Conservation (phyloP, 495 filamentous ascomycete species). For the Aspergillus heteromorphus region DNA sequence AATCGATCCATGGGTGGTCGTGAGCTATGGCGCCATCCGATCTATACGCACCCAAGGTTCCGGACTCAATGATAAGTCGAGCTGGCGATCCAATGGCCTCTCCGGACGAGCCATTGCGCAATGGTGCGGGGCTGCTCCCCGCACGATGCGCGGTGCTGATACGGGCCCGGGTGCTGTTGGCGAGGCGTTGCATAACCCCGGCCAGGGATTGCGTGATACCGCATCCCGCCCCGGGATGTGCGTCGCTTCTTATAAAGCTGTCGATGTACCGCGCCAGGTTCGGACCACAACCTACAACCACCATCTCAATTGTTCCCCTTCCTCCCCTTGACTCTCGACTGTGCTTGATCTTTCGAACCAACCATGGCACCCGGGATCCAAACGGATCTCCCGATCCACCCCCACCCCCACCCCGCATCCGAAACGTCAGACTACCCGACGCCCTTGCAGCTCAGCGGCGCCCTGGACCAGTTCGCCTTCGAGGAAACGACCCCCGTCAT, state of each 20-base stretch:
- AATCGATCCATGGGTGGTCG: too few species aligned
- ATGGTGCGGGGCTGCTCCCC: not conserved
- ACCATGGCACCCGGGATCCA: not conserved
- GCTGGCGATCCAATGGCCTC: not conserved
- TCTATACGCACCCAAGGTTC: too few species aligned
- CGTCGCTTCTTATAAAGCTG: too few species aligned
- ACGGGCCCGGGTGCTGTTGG: not conserved
- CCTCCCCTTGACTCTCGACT: not conserved
- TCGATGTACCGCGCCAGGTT: too few species aligned
- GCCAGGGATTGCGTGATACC: not conserved
- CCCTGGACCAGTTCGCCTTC: slow-evolving; percentile 23
- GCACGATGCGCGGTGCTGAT: not conserved
- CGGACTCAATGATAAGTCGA: not conserved
- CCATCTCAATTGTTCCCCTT: not conserved
- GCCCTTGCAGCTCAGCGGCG: slow-evolving; percentile 26
- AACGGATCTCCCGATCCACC: not conserved
- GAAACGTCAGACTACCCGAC: not conserved
- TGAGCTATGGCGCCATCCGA: too few species aligned
- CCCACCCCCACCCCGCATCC: not conserved
- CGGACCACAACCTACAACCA: not conserved
- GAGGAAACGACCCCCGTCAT: slow-evolving; percentile 34
- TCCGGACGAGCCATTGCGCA: not conserved
- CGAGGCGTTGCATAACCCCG: not conserved
- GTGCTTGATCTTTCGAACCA: not conserved
- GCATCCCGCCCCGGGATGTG: too few species aligned